Evolutionary conservation across 805 yeast genomes (phyloP).

Genomic region (Priceomyces castillae): DNA sequence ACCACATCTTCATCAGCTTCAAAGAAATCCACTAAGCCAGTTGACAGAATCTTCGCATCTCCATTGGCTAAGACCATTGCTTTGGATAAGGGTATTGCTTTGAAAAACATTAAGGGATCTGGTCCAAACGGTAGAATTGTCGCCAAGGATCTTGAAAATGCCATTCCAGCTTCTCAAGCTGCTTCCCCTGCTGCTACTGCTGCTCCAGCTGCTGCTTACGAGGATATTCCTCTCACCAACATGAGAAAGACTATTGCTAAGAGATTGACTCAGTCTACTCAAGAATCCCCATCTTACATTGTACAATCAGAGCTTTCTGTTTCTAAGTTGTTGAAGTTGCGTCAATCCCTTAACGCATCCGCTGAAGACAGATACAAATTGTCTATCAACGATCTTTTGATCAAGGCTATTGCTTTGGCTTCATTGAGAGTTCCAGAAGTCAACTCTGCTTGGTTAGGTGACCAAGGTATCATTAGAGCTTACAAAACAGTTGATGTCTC

Average conservation of each 20-base stretch:
- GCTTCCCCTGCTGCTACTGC: slow-evolving; percentile 49
- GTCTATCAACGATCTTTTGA: slow-evolving; percentile 89
- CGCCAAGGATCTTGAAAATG: slow-evolving; percentile 83
- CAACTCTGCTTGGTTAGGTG: slow-evolving; percentile 90
- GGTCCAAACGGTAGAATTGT: slow-evolving; percentile 96
- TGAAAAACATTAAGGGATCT: slow-evolving; percentile 81
- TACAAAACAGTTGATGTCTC: slow-evolving; percentile 91
- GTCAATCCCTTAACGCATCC: slow-evolving; percentile 81
- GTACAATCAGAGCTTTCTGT: slow-evolving; percentile 87
- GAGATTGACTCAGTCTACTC: slow-evolving; percentile 84
- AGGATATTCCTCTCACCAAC: slow-evolving; percentile 79
- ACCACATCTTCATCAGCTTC: slow-evolving; percentile 28
- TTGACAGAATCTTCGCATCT: slow-evolving; percentile 83
- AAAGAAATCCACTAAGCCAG: slow-evolving; percentile 37
- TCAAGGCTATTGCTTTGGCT: slow-evolving; percentile 93
- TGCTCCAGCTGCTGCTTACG: slow-evolving; percentile 53
- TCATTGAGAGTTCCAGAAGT: slow-evolving; percentile 87
- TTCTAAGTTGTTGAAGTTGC: slow-evolving; percentile 83
- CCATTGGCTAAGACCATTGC: slow-evolving; percentile 94
- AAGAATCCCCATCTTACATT: slow-evolving; percentile 85
- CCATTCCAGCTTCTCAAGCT: slow-evolving; percentile 44
- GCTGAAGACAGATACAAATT: slow-evolving; percentile 86
- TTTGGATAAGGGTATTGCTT: slow-evolving; percentile 83
- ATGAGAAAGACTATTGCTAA: slow-evolving; percentile 94
- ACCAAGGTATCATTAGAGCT: slow-evolving; percentile 88